Base-by-base conservation (phyloP, 331 rosid genomes). In the Saraca asoca region DNA sequence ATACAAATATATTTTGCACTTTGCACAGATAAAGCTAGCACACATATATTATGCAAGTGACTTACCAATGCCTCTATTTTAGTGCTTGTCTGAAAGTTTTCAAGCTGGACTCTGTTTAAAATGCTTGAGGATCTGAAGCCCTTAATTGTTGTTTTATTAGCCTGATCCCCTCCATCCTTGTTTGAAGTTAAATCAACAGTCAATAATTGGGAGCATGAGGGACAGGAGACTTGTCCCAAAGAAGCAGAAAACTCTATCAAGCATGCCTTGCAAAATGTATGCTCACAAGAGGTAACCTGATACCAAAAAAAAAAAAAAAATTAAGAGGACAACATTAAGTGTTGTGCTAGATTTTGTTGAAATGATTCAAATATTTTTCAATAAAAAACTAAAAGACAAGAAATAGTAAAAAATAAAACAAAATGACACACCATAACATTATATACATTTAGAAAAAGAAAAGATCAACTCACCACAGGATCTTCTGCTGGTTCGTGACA, bases 41-140 rank as follows among this genome's bases (percentile, higher is more conserved):
- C 31, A 24, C 31, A 24, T 3, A 24, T 24, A 24, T 24, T 24
- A 24, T 24, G 31, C 31, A 24, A 24, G 31, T 24, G 3, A 80
- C 95, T 44, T 88, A 93, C 98, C 96, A 93, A 74, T 39, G 98
- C 96, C 81, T 93, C 98, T 61, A 87, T 93, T 82, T 93, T 93
- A 63, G 98, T 93, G 63, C 97, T 87, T 12, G 95, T 93, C 85
- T 87, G 96, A 73, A 90, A 90, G 72, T 93, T 77, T 39, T 85
- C 96, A 56, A 87, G 88, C 34, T 72, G 71, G 67, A 93, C 83
- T 83, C 96, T 79, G 82, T 93, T 87, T 45, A 93, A 64, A 76
- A 93, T 87, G 77, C 98, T 93, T 5, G 98, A 79, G 49, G 95
- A 76, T 79, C 82, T 85, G 75, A 85, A 93, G 39, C 95, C 97